Percentiles rank a stretch among this genome's conserved stretches.
phyloP scores from a whole-genome alignment of 108 stramenopile species.

The Fragilariopsis cylindrus region DNA sequence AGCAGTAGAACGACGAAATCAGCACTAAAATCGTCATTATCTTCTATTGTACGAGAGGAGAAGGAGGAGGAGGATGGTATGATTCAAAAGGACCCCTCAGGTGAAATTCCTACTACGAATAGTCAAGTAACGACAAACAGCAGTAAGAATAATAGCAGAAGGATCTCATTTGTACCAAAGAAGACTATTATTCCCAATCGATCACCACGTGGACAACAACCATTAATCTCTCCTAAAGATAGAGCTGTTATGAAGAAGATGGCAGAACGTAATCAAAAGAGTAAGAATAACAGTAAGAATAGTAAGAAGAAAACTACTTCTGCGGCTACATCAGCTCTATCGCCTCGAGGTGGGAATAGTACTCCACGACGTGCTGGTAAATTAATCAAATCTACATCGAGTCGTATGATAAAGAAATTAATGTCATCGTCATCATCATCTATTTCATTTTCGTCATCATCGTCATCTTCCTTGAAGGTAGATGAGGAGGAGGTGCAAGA shows the following conservation, averaged over 20 bases:
- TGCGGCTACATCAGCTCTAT: neutral
- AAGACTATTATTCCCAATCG: constrained; percentile 2
- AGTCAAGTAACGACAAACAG: no score
- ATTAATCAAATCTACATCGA: neutral
- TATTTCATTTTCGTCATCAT: neutral
- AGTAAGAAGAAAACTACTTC: neutral
- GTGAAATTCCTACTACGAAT: no score
- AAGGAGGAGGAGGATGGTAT: no score
- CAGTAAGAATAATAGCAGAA: neutral
- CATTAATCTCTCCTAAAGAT: constrained; percentile 12
- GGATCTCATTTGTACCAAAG: constrained; percentile 8
- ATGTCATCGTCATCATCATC: constrained; percentile 1
- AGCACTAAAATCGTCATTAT: neutral
- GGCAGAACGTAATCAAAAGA: constrained; percentile 22
- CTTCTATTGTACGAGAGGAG: neutral
- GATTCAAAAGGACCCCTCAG: no score
- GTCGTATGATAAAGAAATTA: neutral
- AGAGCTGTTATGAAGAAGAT: constrained; percentile 33
- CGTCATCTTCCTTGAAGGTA: neutral
- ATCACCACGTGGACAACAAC: neutral
- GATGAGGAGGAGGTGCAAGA: neutral
- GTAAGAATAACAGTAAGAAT: constrained; percentile 10
- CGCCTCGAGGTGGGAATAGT: neutral
- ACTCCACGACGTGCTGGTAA: neutral
- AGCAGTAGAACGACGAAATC: no score